Evolutionary conservation across 1,284 basidiomycete species (phyloP).

Genomic region (Trichosporon coremiiforme): DNA sequence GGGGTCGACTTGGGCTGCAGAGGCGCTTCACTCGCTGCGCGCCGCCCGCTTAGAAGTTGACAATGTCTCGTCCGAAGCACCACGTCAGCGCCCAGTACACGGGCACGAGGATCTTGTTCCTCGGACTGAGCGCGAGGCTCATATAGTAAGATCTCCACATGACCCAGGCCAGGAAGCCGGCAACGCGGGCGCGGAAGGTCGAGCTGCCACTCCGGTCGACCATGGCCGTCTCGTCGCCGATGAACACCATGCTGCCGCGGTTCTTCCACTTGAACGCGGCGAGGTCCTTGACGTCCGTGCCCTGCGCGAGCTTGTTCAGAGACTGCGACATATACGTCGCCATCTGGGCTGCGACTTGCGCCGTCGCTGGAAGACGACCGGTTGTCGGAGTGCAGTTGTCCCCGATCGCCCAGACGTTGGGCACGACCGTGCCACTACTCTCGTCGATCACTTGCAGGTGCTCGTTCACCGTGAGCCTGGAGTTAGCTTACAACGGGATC

Average conservation of each 20-base stretch:
- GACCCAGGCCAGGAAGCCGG: constrained; percentile 42
- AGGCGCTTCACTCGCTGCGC: no score
- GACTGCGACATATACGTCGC: constrained; percentile 71
- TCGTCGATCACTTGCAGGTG: constrained; percentile 64
- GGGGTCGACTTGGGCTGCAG: no score
- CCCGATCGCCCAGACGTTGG: constrained; percentile 79
- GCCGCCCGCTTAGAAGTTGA: constrained; percentile 75
- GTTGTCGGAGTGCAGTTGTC: constrained; percentile 69
- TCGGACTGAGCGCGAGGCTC: constrained; percentile 71
- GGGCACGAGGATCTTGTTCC: constrained; percentile 75
- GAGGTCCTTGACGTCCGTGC: constrained; percentile 52
- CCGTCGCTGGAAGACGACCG: constrained; percentile 75
- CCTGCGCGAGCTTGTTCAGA: constrained; percentile 65
- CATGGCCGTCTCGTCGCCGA: constrained; percentile 72
- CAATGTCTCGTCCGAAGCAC: constrained; percentile 79
- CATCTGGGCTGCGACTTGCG: constrained; percentile 82
- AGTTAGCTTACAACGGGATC: no score
- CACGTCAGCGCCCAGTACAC: constrained; percentile 61
- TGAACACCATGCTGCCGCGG: constrained; percentile 74
- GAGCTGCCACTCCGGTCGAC: constrained; percentile 68
- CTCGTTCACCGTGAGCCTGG: constrained; percentile 65
- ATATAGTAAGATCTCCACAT: constrained; percentile 56
- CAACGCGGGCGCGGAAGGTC: not conserved
- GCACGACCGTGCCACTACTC: constrained; percentile 63
- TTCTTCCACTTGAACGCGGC: constrained; percentile 69